Evolutionary conservation across 345 rosid genomes (phyloP).

Genomic region (Aquilaria yunnanensis): DNA sequence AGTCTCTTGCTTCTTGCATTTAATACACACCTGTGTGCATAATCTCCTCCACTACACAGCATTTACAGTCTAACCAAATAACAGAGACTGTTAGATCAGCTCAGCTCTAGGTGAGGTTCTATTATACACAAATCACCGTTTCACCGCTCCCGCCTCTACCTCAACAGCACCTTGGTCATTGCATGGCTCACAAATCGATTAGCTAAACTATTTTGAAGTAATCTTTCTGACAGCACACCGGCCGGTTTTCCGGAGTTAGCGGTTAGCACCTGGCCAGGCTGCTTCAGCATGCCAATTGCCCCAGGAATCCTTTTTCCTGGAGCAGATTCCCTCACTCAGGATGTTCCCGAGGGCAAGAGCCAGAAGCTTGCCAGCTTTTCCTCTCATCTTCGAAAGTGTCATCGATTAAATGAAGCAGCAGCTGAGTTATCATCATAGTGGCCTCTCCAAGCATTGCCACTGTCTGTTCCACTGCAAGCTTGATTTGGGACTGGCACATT

Average conservation of each 20-base stretch:
- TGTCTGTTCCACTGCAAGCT: conserved; percentile 76
- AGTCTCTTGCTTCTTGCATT: too few relatives aligned
- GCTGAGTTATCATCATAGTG: conserved; percentile 74
- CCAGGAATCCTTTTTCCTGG: too few relatives aligned
- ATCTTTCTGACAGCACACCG: too few relatives aligned
- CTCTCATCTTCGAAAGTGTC: not conserved
- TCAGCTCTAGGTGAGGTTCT: not conserved
- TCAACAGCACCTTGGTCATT: not conserved
- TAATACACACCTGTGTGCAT: not conserved
- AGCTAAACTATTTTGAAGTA: too few relatives aligned
- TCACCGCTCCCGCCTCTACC: not conserved
- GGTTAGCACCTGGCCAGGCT: too few relatives aligned
- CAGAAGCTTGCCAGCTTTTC: too few relatives aligned
- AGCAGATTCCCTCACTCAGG: too few relatives aligned
- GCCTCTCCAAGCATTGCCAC: conserved; percentile 80
- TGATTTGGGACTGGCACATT: conserved; percentile 54
- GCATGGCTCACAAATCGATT: too few relatives aligned
- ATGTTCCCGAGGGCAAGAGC: too few relatives aligned
- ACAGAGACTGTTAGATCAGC: conserved; percentile 1
- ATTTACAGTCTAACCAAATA: conserved; percentile 14
- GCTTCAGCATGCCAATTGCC: too few relatives aligned
- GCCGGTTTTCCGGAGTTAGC: not conserved
- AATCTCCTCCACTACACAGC: not conserved
- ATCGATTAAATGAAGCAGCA: conserved; percentile 72
- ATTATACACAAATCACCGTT: not conserved